Conservation (phyloP, 805 yeast species). For the Saturnispora galanensis region DNA sequence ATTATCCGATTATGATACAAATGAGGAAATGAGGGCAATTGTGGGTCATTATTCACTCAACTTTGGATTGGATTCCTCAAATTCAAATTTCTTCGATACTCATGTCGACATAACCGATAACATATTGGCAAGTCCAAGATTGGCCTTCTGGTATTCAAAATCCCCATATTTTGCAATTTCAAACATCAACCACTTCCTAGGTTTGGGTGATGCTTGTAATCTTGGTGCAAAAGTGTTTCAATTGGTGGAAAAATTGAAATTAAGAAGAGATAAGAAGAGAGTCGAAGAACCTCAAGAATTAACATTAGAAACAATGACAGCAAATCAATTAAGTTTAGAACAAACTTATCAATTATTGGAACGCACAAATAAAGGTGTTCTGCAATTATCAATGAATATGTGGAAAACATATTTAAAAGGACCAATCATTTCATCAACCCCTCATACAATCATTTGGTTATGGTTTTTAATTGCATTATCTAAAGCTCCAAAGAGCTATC, state of each 20-base stretch:
- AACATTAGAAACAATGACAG: constrained; percentile 15
- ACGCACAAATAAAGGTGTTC: constrained; percentile 49
- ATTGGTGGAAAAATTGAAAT: constrained; percentile 61
- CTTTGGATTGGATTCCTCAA: constrained; percentile 58
- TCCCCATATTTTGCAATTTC: constrained; percentile 69
- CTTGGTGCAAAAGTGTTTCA: constrained; percentile 71
- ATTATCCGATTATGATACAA: constrained; percentile 47
- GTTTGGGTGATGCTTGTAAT: constrained; percentile 66
- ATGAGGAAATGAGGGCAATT: constrained; percentile 44
- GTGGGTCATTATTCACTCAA: constrained; percentile 57
- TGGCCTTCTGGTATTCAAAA: constrained; percentile 65
- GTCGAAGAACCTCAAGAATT: constrained; percentile 14
- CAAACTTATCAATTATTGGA: constrained; percentile 53
- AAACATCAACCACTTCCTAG: constrained; percentile 63
- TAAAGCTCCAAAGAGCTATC: constrained; percentile 37
- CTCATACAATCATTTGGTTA: constrained; percentile 70
- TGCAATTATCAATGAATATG: constrained; percentile 62
- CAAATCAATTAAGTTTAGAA: constrained; percentile 20
- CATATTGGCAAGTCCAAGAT: constrained; percentile 16
- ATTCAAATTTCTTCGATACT: constrained; percentile 50
- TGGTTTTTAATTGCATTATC: constrained; percentile 62
- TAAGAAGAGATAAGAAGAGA: constrained; percentile 63
- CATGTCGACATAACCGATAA: constrained; percentile 29
- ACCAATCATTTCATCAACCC: constrained; percentile 58
- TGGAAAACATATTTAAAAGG: constrained; percentile 57